Conservation (phyloP, 495 filamentous ascomycete species). For the Bacidia gigantensis region DNA sequence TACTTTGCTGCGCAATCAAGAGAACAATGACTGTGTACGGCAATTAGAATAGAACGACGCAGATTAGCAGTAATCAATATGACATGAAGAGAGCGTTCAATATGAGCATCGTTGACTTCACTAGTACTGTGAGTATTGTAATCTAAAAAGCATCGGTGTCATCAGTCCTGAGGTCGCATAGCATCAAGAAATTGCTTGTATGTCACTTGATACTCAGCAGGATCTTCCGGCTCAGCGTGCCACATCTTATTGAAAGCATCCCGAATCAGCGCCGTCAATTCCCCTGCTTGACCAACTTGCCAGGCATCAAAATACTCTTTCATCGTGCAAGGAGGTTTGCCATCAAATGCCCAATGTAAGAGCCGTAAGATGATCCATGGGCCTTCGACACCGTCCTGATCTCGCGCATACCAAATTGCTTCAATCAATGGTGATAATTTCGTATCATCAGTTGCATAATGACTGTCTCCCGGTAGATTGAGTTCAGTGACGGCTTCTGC, state of each 20-base stretch:
- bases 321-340: not conserved
- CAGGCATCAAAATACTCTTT: slow-evolving; percentile 3
- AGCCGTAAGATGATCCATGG: slow-evolving; percentile 4
- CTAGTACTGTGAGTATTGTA: too few relatives aligned
- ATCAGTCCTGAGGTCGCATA: not conserved
- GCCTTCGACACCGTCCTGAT: not conserved
- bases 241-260: slow-evolving; percentile 2
- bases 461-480: not conserved
- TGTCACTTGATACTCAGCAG: not conserved
- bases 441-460: not conserved
- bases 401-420: not conserved
- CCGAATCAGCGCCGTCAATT: not conserved
- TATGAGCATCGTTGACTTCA: too few relatives aligned
- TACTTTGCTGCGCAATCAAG: too few relatives aligned
- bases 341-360: slow-evolving; percentile 5
- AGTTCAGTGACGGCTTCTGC: not conserved
- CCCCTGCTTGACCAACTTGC: not conserved
- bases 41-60: too few relatives aligned
- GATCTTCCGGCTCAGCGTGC: not conserved
- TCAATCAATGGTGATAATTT: slow-evolving; percentile 1
- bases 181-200: not conserved
- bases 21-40: too few relatives aligned
- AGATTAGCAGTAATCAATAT: too few relatives aligned
- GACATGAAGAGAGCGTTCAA: too few relatives aligned
- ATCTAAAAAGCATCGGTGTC: too few relatives aligned